phyloP scores from a whole-genome alignment of 352 stramenopile genomes.

The Plasmopara halstedii region DNA sequence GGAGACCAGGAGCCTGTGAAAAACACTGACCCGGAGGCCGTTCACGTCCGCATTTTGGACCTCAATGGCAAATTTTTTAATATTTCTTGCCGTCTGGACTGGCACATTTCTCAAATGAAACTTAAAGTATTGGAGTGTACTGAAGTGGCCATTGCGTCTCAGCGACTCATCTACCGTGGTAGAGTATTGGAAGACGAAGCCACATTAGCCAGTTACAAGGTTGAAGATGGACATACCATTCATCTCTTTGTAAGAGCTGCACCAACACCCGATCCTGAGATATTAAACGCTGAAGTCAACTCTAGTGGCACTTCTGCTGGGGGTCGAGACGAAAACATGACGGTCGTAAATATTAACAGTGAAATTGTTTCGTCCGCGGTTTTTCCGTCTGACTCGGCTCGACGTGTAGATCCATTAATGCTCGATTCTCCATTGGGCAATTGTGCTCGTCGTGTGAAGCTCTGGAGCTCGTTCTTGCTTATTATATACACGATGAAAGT shows the following conservation, averaged over 20 bases:
- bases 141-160: constrained; percentile 54
- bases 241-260: constrained; percentile 84
- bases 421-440: constrained; percentile 77
- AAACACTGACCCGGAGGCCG: constrained; percentile 23
- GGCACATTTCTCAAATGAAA: constrained; percentile 58
- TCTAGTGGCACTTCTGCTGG: constrained; percentile 14
- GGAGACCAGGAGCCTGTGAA: constrained; percentile 2
- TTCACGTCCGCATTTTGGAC: constrained; percentile 73
- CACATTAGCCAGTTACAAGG: constrained; percentile 72
- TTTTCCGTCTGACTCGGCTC: constrained; percentile 74
- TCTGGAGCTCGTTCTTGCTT: constrained; percentile 82
- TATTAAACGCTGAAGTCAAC: constrained; percentile 34
- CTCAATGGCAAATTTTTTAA: constrained; percentile 83
- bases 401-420: constrained; percentile 79
- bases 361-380: constrained; percentile 80
- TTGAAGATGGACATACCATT: constrained; percentile 88
- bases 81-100: constrained; percentile 58
- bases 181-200: constrained; percentile 81
- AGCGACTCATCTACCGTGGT: constrained; percentile 89
- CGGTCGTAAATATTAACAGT: constrained; percentile 72
- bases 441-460: constrained; percentile 73
- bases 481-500: constrained; percentile 90
- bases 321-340: constrained; percentile 39
- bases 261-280: constrained; percentile 50
- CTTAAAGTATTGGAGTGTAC: constrained; percentile 65